Evolutionary conservation across 129 eudicot species (phyloP).

Genomic region (Deinandra increscens): DNA sequence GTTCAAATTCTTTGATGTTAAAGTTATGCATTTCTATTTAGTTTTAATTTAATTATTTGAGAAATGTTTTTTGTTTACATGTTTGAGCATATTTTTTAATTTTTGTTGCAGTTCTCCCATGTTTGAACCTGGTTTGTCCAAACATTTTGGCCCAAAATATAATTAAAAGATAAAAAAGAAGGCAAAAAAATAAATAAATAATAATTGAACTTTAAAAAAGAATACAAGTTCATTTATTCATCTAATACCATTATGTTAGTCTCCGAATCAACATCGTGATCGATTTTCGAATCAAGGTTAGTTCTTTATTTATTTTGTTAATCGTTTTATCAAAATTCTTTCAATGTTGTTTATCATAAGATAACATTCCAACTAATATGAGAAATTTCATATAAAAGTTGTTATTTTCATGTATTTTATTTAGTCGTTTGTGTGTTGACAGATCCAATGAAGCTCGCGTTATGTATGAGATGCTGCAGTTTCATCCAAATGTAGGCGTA

Average conservation of each 20-base stretch:
- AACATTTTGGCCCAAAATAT: slow-evolving; percentile 39
- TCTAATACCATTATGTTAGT: slow-evolving; percentile 64
- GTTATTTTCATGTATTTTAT: not conserved
- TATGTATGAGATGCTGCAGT: slow-evolving; percentile 86
- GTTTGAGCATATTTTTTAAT: slow-evolving; percentile 61
- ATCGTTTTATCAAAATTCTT: no score
- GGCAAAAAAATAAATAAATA: no score
- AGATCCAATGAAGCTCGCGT: slow-evolving; percentile 70
- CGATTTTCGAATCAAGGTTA: no score
- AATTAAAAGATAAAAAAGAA: not conserved
- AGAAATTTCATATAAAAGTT: not conserved
- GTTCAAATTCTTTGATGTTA: slow-evolving; percentile 19
- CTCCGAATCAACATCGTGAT: no score
- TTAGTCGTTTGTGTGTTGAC: slow-evolving; percentile 15
- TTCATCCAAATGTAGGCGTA: slow-evolving; percentile 78
- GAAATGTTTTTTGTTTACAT: slow-evolving; percentile 42
- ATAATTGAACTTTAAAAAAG: not conserved
- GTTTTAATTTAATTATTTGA: not conserved
- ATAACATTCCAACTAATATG: not conserved
- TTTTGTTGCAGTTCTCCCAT: slow-evolving; percentile 70
- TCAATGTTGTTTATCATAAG: not conserved
- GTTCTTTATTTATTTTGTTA: no score
- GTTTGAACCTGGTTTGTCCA: slow-evolving; percentile 64
- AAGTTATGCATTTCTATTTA: not conserved
- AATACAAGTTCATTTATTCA: not conserved